Percentiles rank a stretch among this genome's conserved stretches.
Conservation (phyloP, 129 eudicot genomes). For the Solidago caesia region DNA sequence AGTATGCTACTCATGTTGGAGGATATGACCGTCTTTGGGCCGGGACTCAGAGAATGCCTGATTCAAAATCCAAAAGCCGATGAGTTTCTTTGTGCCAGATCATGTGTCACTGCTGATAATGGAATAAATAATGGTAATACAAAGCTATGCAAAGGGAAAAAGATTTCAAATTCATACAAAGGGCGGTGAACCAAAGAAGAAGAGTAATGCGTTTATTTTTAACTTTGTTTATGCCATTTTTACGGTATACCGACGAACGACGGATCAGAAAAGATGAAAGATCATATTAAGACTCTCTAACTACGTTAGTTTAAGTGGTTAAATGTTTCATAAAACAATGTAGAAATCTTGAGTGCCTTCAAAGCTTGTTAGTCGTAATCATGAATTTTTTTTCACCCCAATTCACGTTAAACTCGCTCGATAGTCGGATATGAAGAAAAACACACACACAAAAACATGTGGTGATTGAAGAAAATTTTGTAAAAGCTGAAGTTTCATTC, state of each 20-base stretch:
- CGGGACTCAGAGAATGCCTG: constrained; percentile 18
- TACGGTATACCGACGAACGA: no score
- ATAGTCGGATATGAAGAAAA: no score
- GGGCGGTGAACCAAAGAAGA: constrained; percentile 90
- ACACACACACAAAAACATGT: no score
- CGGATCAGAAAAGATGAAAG: neutral
- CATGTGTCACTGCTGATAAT: constrained; percentile 51
- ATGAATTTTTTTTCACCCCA: no score
- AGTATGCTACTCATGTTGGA: constrained; percentile 29
- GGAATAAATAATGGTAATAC: constrained; percentile 24
- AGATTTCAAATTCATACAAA: constrained; percentile 53
- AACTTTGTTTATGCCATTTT: neutral
- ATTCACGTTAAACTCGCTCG: no score
- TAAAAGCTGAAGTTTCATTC: no score
- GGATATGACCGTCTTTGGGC: neutral
- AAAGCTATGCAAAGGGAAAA: constrained; percentile 34
- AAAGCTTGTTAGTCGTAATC: neutral
- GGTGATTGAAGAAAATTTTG: no score
- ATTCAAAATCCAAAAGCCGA: constrained; percentile 33
- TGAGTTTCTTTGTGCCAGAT: constrained; percentile 46
- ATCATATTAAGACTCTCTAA: neutral
- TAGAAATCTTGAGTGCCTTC: neutral
- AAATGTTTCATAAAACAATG: neutral
- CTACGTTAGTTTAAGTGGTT: neutral
- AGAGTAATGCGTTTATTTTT: constrained; percentile 37